phyloP scores from a whole-genome alignment of 352 stramenopile genomes.

The Phytophthora niederhauseri region DNA sequence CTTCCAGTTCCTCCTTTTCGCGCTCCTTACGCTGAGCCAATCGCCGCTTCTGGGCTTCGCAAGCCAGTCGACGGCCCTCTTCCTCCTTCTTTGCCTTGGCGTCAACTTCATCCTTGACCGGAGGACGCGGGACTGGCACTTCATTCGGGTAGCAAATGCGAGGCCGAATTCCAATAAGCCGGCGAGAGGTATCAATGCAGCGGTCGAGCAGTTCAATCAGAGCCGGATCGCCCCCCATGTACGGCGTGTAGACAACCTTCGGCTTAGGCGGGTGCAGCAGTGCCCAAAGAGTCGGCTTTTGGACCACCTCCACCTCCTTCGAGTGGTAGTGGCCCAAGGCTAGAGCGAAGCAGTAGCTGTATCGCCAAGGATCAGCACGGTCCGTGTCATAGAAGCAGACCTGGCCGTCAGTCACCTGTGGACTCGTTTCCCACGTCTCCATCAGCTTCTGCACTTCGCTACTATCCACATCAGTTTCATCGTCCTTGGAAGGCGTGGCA shows the following conservation, averaged over 20 bases:
- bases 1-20: constrained; percentile 31
- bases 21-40: constrained; percentile 40
- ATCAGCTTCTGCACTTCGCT: constrained; percentile 19
- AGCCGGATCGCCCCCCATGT: constrained; percentile 51
- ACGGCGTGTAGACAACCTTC: constrained; percentile 57
- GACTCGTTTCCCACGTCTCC: constrained; percentile 29
- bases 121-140: constrained; percentile 37
- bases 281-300: constrained; percentile 45
- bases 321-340: constrained; percentile 62
- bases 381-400: constrained; percentile 77
- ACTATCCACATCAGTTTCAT: constrained; percentile 2
- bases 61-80: constrained; percentile 67
- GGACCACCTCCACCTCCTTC: constrained; percentile 49
- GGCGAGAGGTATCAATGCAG: constrained; percentile 70
- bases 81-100: constrained; percentile 48
- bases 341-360: constrained; percentile 70
- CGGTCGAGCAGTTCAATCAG: constrained; percentile 54
- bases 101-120: constrained; percentile 26
- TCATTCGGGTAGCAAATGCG: constrained; percentile 56
- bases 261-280: constrained; percentile 41
- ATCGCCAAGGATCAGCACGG: constrained; percentile 53
- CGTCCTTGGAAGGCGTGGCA: neutral
- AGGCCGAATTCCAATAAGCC: constrained; percentile 47
- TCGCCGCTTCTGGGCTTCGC: constrained; percentile 63
- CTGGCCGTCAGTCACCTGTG: constrained; percentile 63